Evolutionary conservation across 805 yeast species (phyloP), one percentile per base, ranked within the genome.

Genomic region (Komagataella pastoris): DNA sequence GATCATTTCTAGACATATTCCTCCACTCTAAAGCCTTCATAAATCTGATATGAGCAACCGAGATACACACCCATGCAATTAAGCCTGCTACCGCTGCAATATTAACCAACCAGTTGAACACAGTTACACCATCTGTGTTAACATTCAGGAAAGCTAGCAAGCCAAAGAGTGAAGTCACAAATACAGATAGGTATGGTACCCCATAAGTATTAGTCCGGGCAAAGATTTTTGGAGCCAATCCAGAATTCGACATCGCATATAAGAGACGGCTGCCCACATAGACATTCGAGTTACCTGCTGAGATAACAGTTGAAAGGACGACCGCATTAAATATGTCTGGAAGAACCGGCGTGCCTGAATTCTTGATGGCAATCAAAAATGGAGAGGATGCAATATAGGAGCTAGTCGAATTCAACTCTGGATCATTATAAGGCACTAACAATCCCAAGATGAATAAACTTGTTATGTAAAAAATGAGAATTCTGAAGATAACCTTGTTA

Each of bases 71-170:
- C 90, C 90, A 82, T 17, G 86, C 74, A 57, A 83, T 80, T 57
- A 84, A 73, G 53, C 90, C 90, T 10, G 89, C 82, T 50, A 83
- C 83, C 24, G 86, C 85, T n/a, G 87, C 76, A 57, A 85, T 82
- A 63, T 83, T 83, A 57, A 83, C 66, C 54, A 85, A 70, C 90
- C 90, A 85, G 59, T 75, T 69, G 68, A 85, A 85, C 24, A 81
- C 89, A 3, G 74, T 71, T 46, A 63, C 61, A 53, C 84, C 85
- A 52, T 75, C 68, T 18, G 67, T 63, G 5, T 82, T 73, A 18
- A 78, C 78, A 47, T 69, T 71, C 67, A 85, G 66, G 69, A 75
- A 83, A 2, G 81, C 88, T 52, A 85, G 66, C 19, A 79, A 68
- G 49, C 90, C 90, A 60, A 83, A 79, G 1, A 71, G 58, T 1